Conservation (phyloP, 2,329 filamentous ascomycete species). For the Cryphonectria carpinicola region DNA sequence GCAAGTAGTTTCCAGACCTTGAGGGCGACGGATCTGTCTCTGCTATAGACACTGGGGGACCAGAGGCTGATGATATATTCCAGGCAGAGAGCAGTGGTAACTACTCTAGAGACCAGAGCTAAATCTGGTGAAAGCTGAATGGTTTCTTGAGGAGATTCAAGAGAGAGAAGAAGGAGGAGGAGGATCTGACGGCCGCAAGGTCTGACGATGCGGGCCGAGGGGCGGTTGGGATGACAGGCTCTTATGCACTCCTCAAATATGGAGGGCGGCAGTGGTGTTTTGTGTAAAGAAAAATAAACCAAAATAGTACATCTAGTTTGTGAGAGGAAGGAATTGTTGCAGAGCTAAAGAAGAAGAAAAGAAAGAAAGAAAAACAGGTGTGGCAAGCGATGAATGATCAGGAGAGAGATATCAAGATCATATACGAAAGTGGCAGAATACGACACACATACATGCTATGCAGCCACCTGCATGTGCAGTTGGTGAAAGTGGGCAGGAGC, state of each 20-base stretch:
- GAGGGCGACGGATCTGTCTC: neutral
- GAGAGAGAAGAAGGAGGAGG: neutral
- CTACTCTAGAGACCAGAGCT: neutral
- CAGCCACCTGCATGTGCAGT: neutral
- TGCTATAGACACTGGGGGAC: neutral
- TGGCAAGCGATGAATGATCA: too few species aligned
- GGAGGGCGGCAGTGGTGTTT: neutral
- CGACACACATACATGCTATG: too few species aligned
- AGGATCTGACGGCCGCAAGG: neutral
- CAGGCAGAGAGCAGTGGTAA: neutral
- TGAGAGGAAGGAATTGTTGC: neutral
- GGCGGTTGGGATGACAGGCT: neutral
- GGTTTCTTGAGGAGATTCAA: neutral
- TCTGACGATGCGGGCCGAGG: conserved; percentile 3
- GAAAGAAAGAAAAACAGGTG: neutral
- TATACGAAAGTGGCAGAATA: neutral
- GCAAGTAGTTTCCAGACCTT: neutral
- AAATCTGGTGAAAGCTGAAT: neutral
- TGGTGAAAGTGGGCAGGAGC: neutral
- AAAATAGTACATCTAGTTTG: neutral
- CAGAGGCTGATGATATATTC: neutral
- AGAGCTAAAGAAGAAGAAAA: neutral
- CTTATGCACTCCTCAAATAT: neutral
- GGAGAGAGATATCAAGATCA: neutral
- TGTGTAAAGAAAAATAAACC: neutral